Evolutionary conservation across 2,329 filamentous ascomycete species (phyloP).

Genomic region (Nemania abortiva): DNA sequence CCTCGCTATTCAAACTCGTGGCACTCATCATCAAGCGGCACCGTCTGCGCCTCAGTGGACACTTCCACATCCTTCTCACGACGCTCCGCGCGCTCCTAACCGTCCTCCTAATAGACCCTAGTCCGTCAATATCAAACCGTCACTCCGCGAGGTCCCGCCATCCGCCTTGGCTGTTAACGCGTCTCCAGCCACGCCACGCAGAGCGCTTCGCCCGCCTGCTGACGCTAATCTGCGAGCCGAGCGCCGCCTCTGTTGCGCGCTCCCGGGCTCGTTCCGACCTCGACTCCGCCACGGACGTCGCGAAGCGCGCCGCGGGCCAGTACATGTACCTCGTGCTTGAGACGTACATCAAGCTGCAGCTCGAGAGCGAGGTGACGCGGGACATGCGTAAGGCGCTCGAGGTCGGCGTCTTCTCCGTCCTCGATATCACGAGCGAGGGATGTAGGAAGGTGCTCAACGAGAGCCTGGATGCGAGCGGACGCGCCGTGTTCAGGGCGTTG

Average conservation of each 20-base stretch:
- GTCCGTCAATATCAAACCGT: slow-evolving; percentile 40
- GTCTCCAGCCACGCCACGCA: slow-evolving; percentile 59
- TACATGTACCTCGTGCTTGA: slow-evolving; percentile 72
- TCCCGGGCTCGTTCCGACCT: slow-evolving; percentile 52
- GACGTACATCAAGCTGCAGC: slow-evolving; percentile 71
- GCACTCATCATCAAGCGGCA: slow-evolving; percentile 70
- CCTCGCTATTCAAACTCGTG: slow-evolving; percentile 65
- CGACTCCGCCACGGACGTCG: slow-evolving; percentile 70
- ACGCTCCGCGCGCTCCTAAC: slow-evolving; percentile 68
- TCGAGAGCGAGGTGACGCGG: slow-evolving; percentile 63
- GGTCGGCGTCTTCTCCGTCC: slow-evolving; percentile 68
- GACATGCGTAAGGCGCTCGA: slow-evolving; percentile 67
- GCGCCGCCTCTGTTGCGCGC: slow-evolving; percentile 66
- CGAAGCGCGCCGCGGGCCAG: slow-evolving; percentile 70
- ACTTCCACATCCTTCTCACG: slow-evolving; percentile 69
- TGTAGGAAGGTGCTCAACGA: slow-evolving; percentile 69
- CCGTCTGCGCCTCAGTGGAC: slow-evolving; percentile 70
- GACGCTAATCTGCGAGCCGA: slow-evolving; percentile 71
- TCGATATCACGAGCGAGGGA: slow-evolving; percentile 69
- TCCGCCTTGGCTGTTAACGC: slow-evolving; percentile 55
- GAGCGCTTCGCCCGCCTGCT: slow-evolving; percentile 66
- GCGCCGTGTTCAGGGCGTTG: slow-evolving; percentile 69
- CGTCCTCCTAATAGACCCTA: slow-evolving; percentile 60
- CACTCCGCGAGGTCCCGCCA: slow-evolving; percentile 37
- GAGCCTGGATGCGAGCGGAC: slow-evolving; percentile 68